These are phyloP conservation scores for Xylariaceae sp. DNA, from an alignment of 2,329 filamentous ascomycete genomes.

Conservation along the genomic window DNA sequence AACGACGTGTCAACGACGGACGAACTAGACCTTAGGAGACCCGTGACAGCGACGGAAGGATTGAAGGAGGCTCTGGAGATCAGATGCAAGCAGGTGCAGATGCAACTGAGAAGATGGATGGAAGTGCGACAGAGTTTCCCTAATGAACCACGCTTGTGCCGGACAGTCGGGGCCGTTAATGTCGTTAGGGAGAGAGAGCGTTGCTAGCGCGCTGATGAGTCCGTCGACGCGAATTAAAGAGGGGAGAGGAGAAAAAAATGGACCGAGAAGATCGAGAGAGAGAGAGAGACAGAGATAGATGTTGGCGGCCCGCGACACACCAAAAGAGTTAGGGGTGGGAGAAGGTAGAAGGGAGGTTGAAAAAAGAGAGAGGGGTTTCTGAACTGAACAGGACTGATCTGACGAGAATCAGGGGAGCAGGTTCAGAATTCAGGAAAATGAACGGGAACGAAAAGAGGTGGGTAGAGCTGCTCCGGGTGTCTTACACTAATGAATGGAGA, in stretches of 20 bases:
- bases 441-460: slow-evolving; percentile 26
- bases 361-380: slow-evolving; percentile 38
- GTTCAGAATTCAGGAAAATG: slow-evolving; percentile 34
- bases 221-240: slow-evolving; percentile 18
- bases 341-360: slow-evolving; percentile 32
- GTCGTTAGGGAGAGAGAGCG: slow-evolving; percentile 27
- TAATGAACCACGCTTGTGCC: slow-evolving; percentile 33
- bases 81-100: slow-evolving; percentile 20
- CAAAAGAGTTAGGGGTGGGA: slow-evolving; percentile 29
- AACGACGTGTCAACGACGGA: slow-evolving; percentile 15
- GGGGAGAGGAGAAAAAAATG: slow-evolving; percentile 10
- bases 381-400: slow-evolving; percentile 37
- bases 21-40: not conserved
- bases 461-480: slow-evolving; percentile 25
- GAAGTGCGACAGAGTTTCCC: slow-evolving; percentile 35
- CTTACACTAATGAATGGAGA: slow-evolving; percentile 29
- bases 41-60: slow-evolving; percentile 29
- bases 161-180: slow-evolving; percentile 35
- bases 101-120: slow-evolving; percentile 24
- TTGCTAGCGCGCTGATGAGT: slow-evolving; percentile 20
- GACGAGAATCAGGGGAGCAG: slow-evolving; percentile 34
- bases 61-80: slow-evolving; percentile 30
- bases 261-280: slow-evolving; percentile 17
- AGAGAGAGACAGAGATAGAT: slow-evolving; percentile 22
- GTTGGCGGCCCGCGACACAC: slow-evolving; percentile 31